Percentiles rank a stretch among this genome's conserved stretches.
Evolutionary conservation across 768 basidiomycete species (phyloP).

Genomic region (Tricholoma sp.): DNA sequence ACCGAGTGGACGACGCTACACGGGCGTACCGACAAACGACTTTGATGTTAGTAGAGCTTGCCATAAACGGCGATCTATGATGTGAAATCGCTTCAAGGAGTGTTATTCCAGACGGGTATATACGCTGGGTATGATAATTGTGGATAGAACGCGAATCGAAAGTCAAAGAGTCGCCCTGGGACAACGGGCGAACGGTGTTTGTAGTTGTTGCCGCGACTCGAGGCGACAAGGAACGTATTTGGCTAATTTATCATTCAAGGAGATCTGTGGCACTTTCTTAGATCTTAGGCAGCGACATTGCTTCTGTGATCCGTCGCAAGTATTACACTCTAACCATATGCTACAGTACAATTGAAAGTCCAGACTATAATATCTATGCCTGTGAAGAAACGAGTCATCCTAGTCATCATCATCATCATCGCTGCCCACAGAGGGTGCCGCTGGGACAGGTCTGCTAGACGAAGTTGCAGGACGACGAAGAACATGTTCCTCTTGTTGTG

Average conservation of each 20-base stretch:
- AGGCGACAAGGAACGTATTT: slow-evolving; percentile 3
- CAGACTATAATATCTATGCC: slow-evolving; percentile 8
- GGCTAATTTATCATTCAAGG: no score
- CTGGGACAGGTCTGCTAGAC: slow-evolving; percentile 46
- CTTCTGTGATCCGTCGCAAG: no score
- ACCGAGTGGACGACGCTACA: slow-evolving; percentile 2
- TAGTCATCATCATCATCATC: slow-evolving; percentile 41
- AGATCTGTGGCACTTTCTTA: no score
- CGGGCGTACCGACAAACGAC: slow-evolving; percentile 92
- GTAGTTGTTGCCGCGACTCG: slow-evolving; percentile 22
- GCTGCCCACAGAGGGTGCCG: slow-evolving; percentile 39
- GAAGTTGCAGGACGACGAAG: slow-evolving; percentile 56
- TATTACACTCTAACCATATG: slow-evolving; percentile 9
- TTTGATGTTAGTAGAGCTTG: slow-evolving; percentile 90
- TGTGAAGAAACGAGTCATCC: slow-evolving; percentile 4
- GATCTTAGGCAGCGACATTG: no score
- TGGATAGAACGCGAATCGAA: slow-evolving; percentile 9
- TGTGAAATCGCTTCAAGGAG: slow-evolving; percentile 11
- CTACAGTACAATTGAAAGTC: slow-evolving; percentile 12
- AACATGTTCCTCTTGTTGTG: slow-evolving; percentile 56
- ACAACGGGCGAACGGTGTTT: slow-evolving; percentile 13
- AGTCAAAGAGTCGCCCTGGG: slow-evolving; percentile 6
- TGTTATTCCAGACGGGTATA: slow-evolving; percentile 8
- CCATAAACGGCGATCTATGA: slow-evolving; percentile 35
- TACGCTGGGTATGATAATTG: slow-evolving; percentile 9